Evolutionary conservation across 202 grass and related monocot species (phyloP).

Genomic region (Cymbopogon flexuosus): DNA sequence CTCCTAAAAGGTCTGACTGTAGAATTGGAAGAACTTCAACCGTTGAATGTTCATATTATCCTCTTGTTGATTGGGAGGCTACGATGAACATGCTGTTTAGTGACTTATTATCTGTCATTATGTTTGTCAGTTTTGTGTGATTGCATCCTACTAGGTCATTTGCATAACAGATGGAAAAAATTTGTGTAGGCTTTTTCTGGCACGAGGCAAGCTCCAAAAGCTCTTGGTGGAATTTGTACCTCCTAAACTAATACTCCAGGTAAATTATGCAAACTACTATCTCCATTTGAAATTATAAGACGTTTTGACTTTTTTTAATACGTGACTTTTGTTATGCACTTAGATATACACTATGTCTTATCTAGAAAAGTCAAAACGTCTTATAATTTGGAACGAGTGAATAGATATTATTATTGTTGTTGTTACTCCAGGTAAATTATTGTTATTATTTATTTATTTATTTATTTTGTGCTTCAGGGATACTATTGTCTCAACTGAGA

Average conservation of each 20-base stretch:
- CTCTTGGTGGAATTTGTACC: conserved; percentile 65
- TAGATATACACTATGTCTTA: too few species aligned
- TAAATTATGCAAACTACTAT: conserved; percentile 21
- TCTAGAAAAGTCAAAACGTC: too few species aligned
- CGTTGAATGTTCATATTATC: background rate
- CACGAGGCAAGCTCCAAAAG: conserved; percentile 62
- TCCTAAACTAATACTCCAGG: conserved; percentile 65
- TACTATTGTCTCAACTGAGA: background rate
- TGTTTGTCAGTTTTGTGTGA: background rate
- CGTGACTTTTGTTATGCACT: too few species aligned
- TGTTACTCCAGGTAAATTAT: background rate
- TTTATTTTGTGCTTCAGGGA: background rate
- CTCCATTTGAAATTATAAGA: too few species aligned
- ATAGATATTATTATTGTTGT: background rate
- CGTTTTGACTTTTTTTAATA: too few species aligned
- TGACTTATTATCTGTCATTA: background rate
- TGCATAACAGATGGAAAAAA: background rate
- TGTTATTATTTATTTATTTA: background rate
- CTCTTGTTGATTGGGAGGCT: background rate
- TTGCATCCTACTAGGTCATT: conserved; percentile 1
- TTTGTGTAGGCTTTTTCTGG: conserved; percentile 48
- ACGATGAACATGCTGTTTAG: background rate
- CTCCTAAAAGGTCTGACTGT: conserved; percentile 40
- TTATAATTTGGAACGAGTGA: too few species aligned
- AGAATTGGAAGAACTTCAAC: background rate